A percentile compares a stretch with the other conserved stretches of the same genome.
phyloP scores from a whole-genome alignment of 2,329 filamentous ascomycete species.

The Byssochlamys sp. region DNA sequence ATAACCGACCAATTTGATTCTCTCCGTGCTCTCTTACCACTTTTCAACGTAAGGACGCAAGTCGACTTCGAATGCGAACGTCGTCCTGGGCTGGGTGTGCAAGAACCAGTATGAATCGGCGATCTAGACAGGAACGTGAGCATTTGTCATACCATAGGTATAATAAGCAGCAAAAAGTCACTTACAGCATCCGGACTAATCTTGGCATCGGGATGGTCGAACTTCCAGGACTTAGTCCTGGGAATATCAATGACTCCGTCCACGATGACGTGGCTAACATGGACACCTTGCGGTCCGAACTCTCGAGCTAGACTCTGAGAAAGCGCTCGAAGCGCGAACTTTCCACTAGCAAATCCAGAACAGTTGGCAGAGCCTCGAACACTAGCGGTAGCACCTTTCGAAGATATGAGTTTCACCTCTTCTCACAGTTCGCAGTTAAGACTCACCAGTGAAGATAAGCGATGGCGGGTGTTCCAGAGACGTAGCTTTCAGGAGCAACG shows the following conservation, averaged over 20 bases:
- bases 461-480: conserved; percentile 58
- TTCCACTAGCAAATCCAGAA: conserved; percentile 64
- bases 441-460: conserved; percentile 59
- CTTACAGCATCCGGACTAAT: conserved; percentile 65
- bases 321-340: conserved; percentile 68
- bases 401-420: background rate
- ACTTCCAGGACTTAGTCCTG: conserved; percentile 52
- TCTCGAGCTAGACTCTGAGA: conserved; percentile 69
- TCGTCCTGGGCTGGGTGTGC: conserved; percentile 68
- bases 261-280: conserved; percentile 72
- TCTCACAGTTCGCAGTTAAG: background rate
- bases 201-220: conserved; percentile 54
- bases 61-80: conserved; percentile 75
- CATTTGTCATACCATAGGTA: background rate
- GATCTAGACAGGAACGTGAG: conserved; percentile 46
- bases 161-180: conserved; percentile 10
- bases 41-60: conserved; percentile 74
- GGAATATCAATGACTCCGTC: conserved; percentile 81
- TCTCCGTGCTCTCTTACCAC: conserved; percentile 45
- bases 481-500: conserved; percentile 55
- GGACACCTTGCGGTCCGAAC: conserved; percentile 74
- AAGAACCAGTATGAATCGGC: conserved; percentile 78
- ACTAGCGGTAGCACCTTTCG: conserved; percentile 64
- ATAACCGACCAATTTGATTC: background rate
- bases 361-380: conserved; percentile 62